Base-by-base conservation (phyloP, 1,284 basidiomycete species). In the Cryptococcus jaspeensis region DNA sequence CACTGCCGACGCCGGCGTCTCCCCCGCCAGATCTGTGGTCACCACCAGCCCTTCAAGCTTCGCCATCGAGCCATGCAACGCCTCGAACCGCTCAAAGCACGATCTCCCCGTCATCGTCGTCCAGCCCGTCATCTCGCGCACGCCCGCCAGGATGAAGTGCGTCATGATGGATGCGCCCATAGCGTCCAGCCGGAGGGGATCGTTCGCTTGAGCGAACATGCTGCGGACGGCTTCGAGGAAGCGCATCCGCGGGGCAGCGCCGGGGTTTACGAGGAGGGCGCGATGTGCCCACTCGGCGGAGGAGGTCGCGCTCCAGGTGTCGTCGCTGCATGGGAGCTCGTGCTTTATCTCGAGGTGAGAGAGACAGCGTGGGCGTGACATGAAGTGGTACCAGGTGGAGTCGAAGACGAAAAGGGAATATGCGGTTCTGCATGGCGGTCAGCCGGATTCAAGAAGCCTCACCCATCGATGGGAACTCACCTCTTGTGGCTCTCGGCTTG, bases 321-420 rank as follows among this genome's bases (percentile, higher is more conserved):
- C 20, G 8, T 61, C 48, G 15, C 50, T 25, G 39, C 63, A 66
- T 0, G 70, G 70, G 52, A 72, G 48, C 38, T 67, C 65, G 46
- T 70, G 65, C 48, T 70, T 70, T 52, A 72, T 67, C 50, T 72
- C 70, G 15, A 67, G 61, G 40, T 72, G 70, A 20, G 68, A 70
- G 22, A 72, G 49, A 1, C 48, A 43, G 18, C 70, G 60, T 0
- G 70, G 70, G 7, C 59, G 46, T 4, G 68, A 70, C 32, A 72
- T 60, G 5, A 65, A 53, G 20, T 65, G 66, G 32, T 72, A 72
- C 62, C 63, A 70, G 5, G 55, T 53, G 1, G 62, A 58, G 50
- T 72, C 70, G 25, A 66, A 52, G 37, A 62, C 58, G 43, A 70
- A 67, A 12, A 66, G 39, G 6, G 55, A 45, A 38, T 56, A 63